phyloP scores from a whole-genome alignment of 83 land plant species.

The Picea engelmannii region DNA sequence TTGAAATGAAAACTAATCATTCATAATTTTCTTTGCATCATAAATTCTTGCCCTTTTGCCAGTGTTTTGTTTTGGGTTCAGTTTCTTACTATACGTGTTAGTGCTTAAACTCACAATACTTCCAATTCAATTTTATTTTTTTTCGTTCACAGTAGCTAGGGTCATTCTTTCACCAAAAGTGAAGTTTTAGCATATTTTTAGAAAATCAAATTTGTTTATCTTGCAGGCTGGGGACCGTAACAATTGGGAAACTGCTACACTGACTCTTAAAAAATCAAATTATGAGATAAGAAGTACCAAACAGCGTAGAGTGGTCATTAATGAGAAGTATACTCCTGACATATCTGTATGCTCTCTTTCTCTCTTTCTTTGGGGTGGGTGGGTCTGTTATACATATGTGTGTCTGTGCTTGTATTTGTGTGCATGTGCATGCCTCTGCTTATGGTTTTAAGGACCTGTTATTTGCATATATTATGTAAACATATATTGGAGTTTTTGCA shows the following conservation, averaged over 20 bases:
- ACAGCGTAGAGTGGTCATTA: constrained; percentile 21
- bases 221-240: constrained; percentile 11
- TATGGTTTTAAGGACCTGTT: neutral
- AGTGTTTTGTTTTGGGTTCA: neutral
- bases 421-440: neutral
- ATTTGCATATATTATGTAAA: too few species aligned
- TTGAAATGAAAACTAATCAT: neutral
- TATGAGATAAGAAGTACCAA: constrained; percentile 26
- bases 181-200: neutral
- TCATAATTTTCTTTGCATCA: neutral
- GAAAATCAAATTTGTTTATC: neutral
- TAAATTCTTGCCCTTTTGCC: neutral
- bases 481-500: too few species aligned
- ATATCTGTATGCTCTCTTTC: constrained; percentile 17
- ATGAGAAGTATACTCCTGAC: constrained; percentile 33
- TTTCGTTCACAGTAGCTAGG: neutral
- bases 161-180: too few species aligned
- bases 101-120: neutral
- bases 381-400: neutral
- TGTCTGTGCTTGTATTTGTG: neutral
- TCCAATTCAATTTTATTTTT: neutral
- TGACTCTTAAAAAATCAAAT: constrained; percentile 26
- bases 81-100: neutral
- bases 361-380: too few species aligned
- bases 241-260: constrained; percentile 18